Evolutionary conservation across 2,329 filamentous ascomycete genomes (phyloP).

Genomic region (Paecilomyces formosus): DNA sequence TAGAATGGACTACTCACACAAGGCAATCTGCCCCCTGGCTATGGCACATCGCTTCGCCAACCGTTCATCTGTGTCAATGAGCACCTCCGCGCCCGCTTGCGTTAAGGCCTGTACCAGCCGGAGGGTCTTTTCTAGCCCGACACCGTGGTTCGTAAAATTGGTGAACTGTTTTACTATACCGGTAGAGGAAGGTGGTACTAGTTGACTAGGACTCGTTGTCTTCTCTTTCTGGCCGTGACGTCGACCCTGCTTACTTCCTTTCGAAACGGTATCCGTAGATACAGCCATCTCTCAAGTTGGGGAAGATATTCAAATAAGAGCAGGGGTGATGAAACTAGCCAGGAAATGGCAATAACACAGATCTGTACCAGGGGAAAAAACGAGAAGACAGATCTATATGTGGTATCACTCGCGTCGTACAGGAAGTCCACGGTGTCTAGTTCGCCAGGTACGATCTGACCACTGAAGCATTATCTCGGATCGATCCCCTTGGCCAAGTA

Average conservation of each 20-base stretch:
- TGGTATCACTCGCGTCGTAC: not conserved
- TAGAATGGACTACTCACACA: constrained; percentile 23
- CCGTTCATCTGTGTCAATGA: constrained; percentile 10
- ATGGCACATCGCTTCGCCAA: constrained; percentile 28
- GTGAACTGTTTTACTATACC: constrained; percentile 16
- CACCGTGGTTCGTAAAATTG: constrained; percentile 22
- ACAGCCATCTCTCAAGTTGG: not conserved
- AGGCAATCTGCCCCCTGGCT: constrained; percentile 33
- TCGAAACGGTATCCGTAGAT: not conserved
- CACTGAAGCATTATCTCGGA: no score
- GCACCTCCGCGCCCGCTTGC: constrained; percentile 23
- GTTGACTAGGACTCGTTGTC: not conserved
- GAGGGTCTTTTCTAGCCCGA: constrained; percentile 32
- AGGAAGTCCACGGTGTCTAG: not conserved
- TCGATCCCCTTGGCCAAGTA: no score
- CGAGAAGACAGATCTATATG: not conserved
- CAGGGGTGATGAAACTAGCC: no score
- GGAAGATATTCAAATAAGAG: not conserved
- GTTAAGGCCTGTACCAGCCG: constrained; percentile 31
- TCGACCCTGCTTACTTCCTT: not conserved
- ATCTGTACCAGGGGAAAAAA: not conserved
- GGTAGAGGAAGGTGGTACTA: not conserved
- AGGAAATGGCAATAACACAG: not conserved
- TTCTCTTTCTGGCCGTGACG: not conserved
- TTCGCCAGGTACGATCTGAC: no score